These are phyloP conservation scores for Hanseniaspora opuntiae DNA, from an alignment of 805 yeast species.

Conservation along the genomic window DNA sequence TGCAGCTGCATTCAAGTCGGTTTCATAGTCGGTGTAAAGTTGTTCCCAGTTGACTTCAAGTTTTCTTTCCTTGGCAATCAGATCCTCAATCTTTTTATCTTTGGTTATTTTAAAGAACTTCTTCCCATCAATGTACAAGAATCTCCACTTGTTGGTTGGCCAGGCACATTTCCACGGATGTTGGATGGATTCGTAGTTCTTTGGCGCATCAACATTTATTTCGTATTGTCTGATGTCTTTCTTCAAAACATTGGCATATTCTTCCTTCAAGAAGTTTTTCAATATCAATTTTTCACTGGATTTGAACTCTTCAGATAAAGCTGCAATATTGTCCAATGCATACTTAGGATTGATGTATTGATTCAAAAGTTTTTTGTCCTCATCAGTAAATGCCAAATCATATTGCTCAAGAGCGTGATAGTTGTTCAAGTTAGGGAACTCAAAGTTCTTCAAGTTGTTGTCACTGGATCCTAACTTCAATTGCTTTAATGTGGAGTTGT, in stretches of 20 bases:
- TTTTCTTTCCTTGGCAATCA: constrained; percentile 16
- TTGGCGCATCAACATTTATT: constrained; percentile 49
- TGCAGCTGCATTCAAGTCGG: constrained; percentile 18
- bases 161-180: constrained; percentile 82
- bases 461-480: constrained; percentile 36
- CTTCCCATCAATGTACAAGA: constrained; percentile 63
- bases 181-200: constrained; percentile 36
- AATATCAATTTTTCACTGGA: constrained; percentile 35
- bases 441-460: constrained; percentile 62
- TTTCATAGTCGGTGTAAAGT: constrained; percentile 23
- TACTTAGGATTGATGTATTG: constrained; percentile 31
- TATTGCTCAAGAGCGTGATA: constrained; percentile 28
- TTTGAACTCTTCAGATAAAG: constrained; percentile 55
- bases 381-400: constrained; percentile 24
- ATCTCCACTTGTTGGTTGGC: constrained; percentile 90
- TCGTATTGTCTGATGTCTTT: constrained; percentile 42
- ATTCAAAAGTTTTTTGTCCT: constrained; percentile 15
- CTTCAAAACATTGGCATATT: constrained; percentile 36
- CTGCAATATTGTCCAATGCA: constrained; percentile 36
- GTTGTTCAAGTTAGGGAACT: constrained; percentile 53
- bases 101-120: constrained; percentile 23
- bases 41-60: neutral
- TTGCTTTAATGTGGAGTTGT: constrained; percentile 67
- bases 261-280: constrained; percentile 44
- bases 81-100: constrained; percentile 18